Evolutionary conservation across 2,329 filamentous ascomycete genomes (phyloP), one percentile per base, ranked within the genome.

Genomic region (Tolypocladium inflatum): DNA sequence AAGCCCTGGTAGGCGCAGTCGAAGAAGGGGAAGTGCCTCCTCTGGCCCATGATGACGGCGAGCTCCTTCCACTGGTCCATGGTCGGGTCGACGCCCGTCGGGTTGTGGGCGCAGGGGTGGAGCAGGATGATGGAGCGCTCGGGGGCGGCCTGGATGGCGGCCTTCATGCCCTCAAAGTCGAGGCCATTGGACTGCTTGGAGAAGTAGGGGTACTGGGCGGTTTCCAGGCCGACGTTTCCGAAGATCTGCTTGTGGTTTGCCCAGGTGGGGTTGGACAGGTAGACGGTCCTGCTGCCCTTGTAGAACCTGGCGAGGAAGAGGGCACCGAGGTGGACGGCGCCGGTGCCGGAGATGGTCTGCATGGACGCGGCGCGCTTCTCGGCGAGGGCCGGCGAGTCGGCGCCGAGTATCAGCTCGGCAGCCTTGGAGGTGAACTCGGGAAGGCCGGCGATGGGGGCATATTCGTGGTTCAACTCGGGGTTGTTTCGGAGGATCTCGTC

Each of bases 161-260:
- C 72, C 72, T 90, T 85, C 88, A 97, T 92, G 76, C 91, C 93
- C 60, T 89, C 85, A 69, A 96, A 92, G 76, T 97, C 91, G 56
- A 99, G 86, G 55, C 91, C 92, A 72, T 91, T 92, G 64, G 92
- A 96, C 71, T 89, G 73, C 72, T 90, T 85, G 73, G 86, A 87
- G 78, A 96, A 99, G 81, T 99, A 99, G 55, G 93, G 94, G 78
- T 99, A 99, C 64, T 84, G 84, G 65, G 87, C 87, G 67, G 91
- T 84, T 39, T 84, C 78, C 37, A 97, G 80, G 66, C 83, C 81
- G 70, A 97, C 91, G 71, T 97, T 97, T 75, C 80, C 84, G 79
- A 99, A 96, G 80, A 99, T 97, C 76, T 97, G 94, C 78, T 95
- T 87, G 85, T 99, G 94, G 79, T 99, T 99, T 65, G 89, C 91